Evolutionary conservation across 257 asterid species (phyloP).

Genomic region (Ophiorrhiza pumila): DNA sequence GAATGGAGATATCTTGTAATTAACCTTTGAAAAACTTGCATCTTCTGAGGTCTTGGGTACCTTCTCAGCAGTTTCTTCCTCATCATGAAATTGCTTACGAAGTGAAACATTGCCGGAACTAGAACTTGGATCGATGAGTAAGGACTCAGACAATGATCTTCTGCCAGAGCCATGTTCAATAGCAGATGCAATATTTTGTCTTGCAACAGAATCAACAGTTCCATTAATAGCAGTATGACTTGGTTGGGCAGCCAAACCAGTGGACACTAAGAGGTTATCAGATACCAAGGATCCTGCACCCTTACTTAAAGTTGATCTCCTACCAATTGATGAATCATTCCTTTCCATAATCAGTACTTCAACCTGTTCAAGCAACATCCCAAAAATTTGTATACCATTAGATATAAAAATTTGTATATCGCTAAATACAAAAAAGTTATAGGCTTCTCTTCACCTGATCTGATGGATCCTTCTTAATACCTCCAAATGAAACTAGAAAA

Average conservation of each 20-base stretch:
- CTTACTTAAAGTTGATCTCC: conserved; percentile 80
- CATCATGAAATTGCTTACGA: conserved; percentile 75
- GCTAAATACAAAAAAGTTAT: conserved; percentile 11
- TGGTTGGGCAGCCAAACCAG: conserved; percentile 45
- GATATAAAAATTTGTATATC: conserved; percentile 11
- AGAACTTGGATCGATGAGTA: conserved; percentile 59
- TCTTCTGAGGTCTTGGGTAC: conserved; percentile 53
- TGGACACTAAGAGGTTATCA: conserved; percentile 43
- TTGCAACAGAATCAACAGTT: conserved; percentile 54
- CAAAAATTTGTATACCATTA: conserved; percentile 16
- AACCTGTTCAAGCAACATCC: conserved; percentile 43
- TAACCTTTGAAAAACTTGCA: conserved; percentile 47
- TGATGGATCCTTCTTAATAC: conserved; percentile 88
- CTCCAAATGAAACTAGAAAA: conserved; percentile 97
- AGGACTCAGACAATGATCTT: conserved; percentile 87
- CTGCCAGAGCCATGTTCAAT: conserved; percentile 93
- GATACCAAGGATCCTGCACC: conserved; percentile 69
- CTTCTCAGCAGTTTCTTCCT: conserved; percentile 48
- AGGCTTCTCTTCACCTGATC: conserved; percentile 57
- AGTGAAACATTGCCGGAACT: conserved; percentile 76
- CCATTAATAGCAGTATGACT: conserved; percentile 43
- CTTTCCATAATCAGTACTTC: conserved; percentile 89
- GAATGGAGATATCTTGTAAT: conserved; percentile 3
- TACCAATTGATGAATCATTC: conserved; percentile 56
- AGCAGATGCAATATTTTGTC: conserved; percentile 70